phyloP scores from a whole-genome alignment of 805 yeast species.

The Metschnikowia matae region DNA sequence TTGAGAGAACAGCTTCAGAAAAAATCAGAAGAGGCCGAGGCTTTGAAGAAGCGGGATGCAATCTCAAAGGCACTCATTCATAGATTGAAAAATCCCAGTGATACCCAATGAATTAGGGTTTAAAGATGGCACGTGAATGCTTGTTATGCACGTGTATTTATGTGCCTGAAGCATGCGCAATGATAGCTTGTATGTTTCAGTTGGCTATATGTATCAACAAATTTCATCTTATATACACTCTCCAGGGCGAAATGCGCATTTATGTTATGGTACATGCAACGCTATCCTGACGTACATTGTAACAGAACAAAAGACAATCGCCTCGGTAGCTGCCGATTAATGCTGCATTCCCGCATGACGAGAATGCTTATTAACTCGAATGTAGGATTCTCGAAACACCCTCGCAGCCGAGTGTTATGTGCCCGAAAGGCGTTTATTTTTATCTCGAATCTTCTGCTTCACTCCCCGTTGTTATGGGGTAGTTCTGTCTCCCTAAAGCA shows the following conservation, averaged over 20 bases:
- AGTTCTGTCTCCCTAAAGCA: neutral
- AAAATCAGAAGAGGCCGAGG: conserved; percentile 3
- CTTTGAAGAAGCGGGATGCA: conserved; percentile 2
- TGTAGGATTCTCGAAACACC: neutral
- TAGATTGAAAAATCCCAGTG: conserved; percentile 1
- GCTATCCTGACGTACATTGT: neutral
- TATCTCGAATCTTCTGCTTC: neutral
- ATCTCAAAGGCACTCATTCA: conserved; percentile 2
- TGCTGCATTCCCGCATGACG: neutral
- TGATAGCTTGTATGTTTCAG: conserved; percentile 1
- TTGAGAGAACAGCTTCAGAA: conserved; percentile 6
- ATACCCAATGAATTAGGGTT: neutral
- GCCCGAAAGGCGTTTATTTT: neutral
- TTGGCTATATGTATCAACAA: neutral
- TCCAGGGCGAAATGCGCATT: neutral
- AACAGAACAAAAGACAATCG: neutral
- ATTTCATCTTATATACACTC: neutral
- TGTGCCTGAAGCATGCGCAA: conserved; percentile 1
- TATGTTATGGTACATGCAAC: neutral
- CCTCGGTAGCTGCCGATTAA: neutral
- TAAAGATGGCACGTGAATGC: no score
- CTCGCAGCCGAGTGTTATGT: neutral
- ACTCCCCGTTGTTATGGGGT: neutral
- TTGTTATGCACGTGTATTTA: neutral
- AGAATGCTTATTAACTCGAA: neutral